Evolutionary conservation across 2,329 filamentous ascomycete genomes (phyloP), one percentile per base, ranked within the genome.

Genomic region (Tolypocladium tundrense): DNA sequence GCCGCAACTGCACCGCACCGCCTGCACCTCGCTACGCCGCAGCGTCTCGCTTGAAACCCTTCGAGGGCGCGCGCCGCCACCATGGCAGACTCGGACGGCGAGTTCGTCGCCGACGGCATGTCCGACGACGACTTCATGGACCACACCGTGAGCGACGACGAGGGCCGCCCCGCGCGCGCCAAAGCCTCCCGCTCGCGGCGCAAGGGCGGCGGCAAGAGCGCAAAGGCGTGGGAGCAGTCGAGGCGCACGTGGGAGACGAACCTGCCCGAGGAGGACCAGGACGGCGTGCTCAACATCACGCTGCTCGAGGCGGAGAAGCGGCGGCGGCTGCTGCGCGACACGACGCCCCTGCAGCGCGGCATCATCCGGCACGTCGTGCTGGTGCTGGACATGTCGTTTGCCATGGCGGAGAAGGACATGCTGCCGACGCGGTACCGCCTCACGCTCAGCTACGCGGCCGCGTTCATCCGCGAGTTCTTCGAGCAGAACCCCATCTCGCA

Each of bases 401-500:
- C 93, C 55, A 99, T 99, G 94, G 75, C 85, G 6, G 92, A 97
- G 73, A 97, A 97, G 73, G 94, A 99, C 69, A 80, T 97, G 64
- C 84, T 94, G 33, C 94, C 94, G 7, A 96, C 87, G 50, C 84
- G 93, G 60, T 92, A 93, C 72, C 82, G 91, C 42, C 82, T 97
- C 39, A 88, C 87, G 56, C 80, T 97, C 67, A 86, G 86, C 62
- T 95, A 91, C 72, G 88, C 91, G 19, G 84, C 88, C 62, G 88
- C 91, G 58, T 99, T 97, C 72, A 88, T 97, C 54, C 83, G 87
- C 59, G 93, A 97, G 71, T 99, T 91, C 75, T 99, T 97, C 69
- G 94, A 97, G 73, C 94, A 99, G 73, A 99, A 99, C 67, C 94
- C 94, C 13, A 97, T 99, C 64, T 96, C 91, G 11, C 94, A 99